Percentiles rank a stretch among this genome's conserved stretches.
These are phyloP conservation scores for Rhodotorula graminis DNA, from an alignment of 768 basidiomycete species.

Conservation along the genomic window DNA sequence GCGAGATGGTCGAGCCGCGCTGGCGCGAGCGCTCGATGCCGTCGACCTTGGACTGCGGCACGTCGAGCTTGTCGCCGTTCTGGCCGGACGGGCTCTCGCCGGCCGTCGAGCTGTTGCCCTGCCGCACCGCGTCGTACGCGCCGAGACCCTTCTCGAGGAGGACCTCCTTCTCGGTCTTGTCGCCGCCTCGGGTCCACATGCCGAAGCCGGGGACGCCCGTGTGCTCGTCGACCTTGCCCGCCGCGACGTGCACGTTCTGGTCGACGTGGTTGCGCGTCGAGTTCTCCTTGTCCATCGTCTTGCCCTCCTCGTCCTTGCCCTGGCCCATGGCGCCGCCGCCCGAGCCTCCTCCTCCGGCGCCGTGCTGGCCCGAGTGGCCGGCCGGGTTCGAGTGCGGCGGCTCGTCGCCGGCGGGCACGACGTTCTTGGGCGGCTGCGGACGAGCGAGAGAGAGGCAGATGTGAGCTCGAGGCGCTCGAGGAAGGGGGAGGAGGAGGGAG, in stretches of 20 bases:
- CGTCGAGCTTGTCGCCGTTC: neutral
- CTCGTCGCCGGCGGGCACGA: conserved; percentile 44
- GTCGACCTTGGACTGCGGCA: neutral
- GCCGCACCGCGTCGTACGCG: neutral
- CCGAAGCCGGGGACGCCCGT: neutral
- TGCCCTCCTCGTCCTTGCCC: conserved; percentile 33
- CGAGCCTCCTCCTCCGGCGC: conserved; percentile 48
- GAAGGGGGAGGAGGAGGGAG: neutral
- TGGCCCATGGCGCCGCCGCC: conserved; percentile 48
- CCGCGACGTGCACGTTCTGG: neutral
- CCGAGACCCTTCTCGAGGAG: neutral
- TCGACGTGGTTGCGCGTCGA: neutral
- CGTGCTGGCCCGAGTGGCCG: conserved; percentile 46
- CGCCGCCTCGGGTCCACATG: neutral
- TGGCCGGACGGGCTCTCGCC: neutral
- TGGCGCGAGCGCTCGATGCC: conserved; percentile 8
- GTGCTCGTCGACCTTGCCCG: conserved; percentile 3
- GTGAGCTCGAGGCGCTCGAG: neutral
- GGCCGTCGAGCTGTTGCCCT: neutral
- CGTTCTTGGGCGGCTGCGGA: conserved; percentile 42
- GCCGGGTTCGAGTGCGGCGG: conserved; percentile 45
- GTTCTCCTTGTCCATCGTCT: conserved; percentile 36
- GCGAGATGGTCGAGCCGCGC: conserved; percentile 19
- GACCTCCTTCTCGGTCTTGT: neutral
- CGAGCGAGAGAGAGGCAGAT: neutral